These are phyloP conservation scores for Eutrema salsugineum DNA, from an alignment of 441 rosid genomes.

Conservation along the genomic window DNA sequence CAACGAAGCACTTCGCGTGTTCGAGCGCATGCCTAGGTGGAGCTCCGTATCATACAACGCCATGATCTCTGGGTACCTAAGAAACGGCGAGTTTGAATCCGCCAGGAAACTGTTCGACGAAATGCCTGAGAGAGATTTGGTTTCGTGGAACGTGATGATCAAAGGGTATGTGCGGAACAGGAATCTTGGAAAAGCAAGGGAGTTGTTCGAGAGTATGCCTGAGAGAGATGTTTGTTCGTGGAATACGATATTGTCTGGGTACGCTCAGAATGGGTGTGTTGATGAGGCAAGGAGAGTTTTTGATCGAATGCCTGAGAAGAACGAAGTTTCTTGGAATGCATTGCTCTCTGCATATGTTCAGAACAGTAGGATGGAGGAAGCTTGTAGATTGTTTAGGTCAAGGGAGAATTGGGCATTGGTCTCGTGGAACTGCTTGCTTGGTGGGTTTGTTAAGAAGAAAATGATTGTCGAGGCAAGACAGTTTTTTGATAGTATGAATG, in stretches of 20 bases:
- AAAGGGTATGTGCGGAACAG: slow-evolving; percentile 45
- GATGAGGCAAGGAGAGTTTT: slow-evolving; percentile 60
- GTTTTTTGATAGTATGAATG: slow-evolving; percentile 50
- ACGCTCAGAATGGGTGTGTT: slow-evolving; percentile 65
- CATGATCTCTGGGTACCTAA: slow-evolving; percentile 44
- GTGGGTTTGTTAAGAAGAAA: slow-evolving; percentile 63
- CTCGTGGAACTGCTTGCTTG: slow-evolving; percentile 81
- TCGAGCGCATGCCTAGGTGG: slow-evolving; percentile 46
- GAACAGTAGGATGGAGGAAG: slow-evolving; percentile 63
- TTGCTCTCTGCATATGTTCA: slow-evolving; percentile 67
- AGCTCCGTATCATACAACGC: slow-evolving; percentile 51
- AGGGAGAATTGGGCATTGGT: slow-evolving; percentile 57
- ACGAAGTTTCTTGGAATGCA: slow-evolving; percentile 64
- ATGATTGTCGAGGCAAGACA: slow-evolving; percentile 48
- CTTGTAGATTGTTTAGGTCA: slow-evolving; percentile 47
- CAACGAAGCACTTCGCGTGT: slow-evolving; percentile 37
- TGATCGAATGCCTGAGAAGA: slow-evolving; percentile 55
- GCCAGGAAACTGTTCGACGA: slow-evolving; percentile 46
- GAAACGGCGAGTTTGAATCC: slow-evolving; percentile 28
- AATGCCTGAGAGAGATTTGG: slow-evolving; percentile 50
- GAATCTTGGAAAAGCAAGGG: slow-evolving; percentile 47
- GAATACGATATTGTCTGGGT: slow-evolving; percentile 76
- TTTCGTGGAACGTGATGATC: slow-evolving; percentile 56
- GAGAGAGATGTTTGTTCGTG: slow-evolving; percentile 63
- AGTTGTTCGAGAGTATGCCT: slow-evolving; percentile 55